phyloP scores from a whole-genome alignment of 2,329 filamentous ascomycete species.

The Onygenales sp. region DNA sequence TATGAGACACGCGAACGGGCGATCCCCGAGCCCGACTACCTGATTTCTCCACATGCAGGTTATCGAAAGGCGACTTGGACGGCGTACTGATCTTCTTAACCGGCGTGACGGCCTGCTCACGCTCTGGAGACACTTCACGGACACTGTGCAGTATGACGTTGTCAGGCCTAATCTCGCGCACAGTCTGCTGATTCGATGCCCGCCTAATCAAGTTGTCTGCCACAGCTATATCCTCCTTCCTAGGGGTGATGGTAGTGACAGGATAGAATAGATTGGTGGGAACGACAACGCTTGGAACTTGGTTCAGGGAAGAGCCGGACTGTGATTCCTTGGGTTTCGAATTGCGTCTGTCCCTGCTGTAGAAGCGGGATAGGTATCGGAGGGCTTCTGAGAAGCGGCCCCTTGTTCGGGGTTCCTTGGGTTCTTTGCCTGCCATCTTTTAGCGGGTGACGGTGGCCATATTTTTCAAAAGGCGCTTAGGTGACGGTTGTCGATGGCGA shows the following conservation, averaged over 20 bases:
- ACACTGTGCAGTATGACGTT: background rate
- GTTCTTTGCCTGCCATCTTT: background rate
- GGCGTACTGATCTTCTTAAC: background rate
- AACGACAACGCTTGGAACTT: background rate
- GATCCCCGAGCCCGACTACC: background rate
- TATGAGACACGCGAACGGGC: background rate
- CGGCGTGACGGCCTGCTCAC: background rate
- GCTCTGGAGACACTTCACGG: background rate
- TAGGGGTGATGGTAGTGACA: background rate
- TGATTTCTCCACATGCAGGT: background rate
- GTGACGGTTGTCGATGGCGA: no score
- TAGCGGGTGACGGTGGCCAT: background rate
- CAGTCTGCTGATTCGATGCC: background rate
- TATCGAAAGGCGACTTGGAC: background rate
- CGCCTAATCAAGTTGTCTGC: background rate
- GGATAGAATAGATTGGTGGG: background rate
- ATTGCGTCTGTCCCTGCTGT: conserved; percentile 2
- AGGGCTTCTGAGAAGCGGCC: conserved; percentile 9
- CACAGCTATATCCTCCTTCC: background rate
- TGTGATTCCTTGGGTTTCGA: background rate
- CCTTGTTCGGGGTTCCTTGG: background rate
- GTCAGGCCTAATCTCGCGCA: background rate
- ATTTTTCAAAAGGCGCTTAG: no score
- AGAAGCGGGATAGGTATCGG: conserved; percentile 12
- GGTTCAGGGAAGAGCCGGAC: background rate